Evolutionary conservation across 495 filamentous ascomycete species (phyloP), one percentile per base, ranked within the genome.

Genomic region (Chaetomium cochliodes): DNA sequence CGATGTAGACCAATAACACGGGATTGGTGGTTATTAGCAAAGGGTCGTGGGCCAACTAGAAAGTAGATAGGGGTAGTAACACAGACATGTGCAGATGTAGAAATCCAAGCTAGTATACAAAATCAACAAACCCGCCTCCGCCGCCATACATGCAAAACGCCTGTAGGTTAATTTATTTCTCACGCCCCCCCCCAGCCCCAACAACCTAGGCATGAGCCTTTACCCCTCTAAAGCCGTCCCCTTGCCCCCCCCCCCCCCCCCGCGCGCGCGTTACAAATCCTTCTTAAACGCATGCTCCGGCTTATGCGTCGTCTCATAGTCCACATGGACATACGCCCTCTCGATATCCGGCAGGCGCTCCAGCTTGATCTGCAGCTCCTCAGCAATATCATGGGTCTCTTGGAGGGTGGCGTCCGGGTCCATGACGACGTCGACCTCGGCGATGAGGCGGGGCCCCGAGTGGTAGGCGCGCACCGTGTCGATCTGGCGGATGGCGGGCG

Each of bases 401-500:
- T 84, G 82, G 15, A 98, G 85, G 0, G 84, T 83, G 11, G 84
- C 80, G 0, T 79, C 77, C 5, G 88, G 79, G 63, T 89, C 85
- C 92, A 96, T 94, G 65, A 96, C 92, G 30, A 96, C 83, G 68
- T 96, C 92, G 9, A 96, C 90, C 77, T 96, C 92, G 60, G 92
- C 91, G 64, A 98, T 90, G 23, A 97, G 85, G 25, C 93, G 83
- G 5, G 93, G 96, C 3, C 94, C 94, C 20, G 87, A 88, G 69
- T 97, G 93, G 76, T 96, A 98, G 0, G 91, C 90, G 47, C 94
- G 86, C 39, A 98, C 94, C 18, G 94, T 98, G 74, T 98, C 94
- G 72, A 98, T 94, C 67, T 89, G 89, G 18, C 77, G 81, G 73
- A 98, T 91, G 18, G 69, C 58, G 9, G 88, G 86, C 37, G 89